phyloP scores from a whole-genome alignment of 2,329 filamentous ascomycete genomes.

The Coccinonectria pachysandricola region DNA sequence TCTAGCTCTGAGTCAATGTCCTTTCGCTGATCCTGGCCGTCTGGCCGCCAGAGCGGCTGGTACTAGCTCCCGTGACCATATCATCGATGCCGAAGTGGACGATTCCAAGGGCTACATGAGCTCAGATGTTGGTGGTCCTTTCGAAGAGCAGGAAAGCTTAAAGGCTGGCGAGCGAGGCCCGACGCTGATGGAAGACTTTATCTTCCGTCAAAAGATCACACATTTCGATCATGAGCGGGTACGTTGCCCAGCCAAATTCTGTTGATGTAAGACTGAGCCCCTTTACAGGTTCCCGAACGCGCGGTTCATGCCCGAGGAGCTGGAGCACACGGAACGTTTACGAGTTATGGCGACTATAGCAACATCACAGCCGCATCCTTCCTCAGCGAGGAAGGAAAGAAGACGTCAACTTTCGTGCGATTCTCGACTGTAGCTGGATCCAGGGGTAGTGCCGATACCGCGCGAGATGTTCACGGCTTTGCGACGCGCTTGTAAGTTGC shows the following conservation, averaged over 20 bases:
- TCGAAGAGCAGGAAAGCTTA: slow-evolving; percentile 56
- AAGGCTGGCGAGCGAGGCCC: slow-evolving; percentile 58
- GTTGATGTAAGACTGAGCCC: slow-evolving; percentile 6
- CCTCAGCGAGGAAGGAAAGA: slow-evolving; percentile 43
- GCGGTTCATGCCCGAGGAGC: slow-evolving; percentile 62
- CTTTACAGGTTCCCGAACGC: slow-evolving; percentile 41
- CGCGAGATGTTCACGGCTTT: slow-evolving; percentile 64
- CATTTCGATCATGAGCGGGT: slow-evolving; percentile 63
- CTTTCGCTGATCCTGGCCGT: slow-evolving; percentile 21
- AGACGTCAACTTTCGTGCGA: slow-evolving; percentile 53
- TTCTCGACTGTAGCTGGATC: slow-evolving; percentile 66
- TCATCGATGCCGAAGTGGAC: slow-evolving; percentile 33
- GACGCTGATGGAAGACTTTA: slow-evolving; percentile 61
- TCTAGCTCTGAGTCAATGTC: slow-evolving; percentile 22
- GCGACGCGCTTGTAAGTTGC: slow-evolving; percentile 35
- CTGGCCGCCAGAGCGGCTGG: slow-evolving; percentile 19
- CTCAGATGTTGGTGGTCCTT: slow-evolving; percentile 57
- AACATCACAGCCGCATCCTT: slow-evolving; percentile 62
- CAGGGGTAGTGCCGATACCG: slow-evolving; percentile 58
- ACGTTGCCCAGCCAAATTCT: slow-evolving; percentile 12
- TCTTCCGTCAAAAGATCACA: slow-evolving; percentile 62
- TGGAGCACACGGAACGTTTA: slow-evolving; percentile 61
- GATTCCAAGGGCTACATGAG: slow-evolving; percentile 49
- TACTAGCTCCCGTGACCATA: slow-evolving; percentile 21
- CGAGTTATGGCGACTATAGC: slow-evolving; percentile 53